A percentile compares a stretch with the other conserved stretches of the same genome.
phyloP scores from a whole-genome alignment of 352 stramenopile genomes.

The Achlya hypogyna region DNA sequence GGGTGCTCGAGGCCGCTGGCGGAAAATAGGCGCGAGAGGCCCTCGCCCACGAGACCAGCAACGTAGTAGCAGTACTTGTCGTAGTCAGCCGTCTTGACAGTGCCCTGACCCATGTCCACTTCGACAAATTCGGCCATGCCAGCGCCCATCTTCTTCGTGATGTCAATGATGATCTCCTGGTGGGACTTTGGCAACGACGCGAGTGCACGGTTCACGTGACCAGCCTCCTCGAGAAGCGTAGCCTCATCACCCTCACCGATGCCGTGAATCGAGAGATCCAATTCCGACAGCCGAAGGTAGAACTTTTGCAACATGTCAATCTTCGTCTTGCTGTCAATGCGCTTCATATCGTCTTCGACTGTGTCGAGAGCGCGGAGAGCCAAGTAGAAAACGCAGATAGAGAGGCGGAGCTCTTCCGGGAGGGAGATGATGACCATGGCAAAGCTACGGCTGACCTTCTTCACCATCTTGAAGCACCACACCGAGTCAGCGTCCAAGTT shows the following conservation, averaged over 20 bases:
- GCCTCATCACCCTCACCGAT: conserved; percentile 17
- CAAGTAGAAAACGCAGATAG: conserved; percentile 89
- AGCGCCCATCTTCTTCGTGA: conserved; percentile 80
- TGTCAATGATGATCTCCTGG: conserved; percentile 74
- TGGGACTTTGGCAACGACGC: conserved; percentile 18
- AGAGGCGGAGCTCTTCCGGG: conserved; percentile 54
- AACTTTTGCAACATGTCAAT: conserved; percentile 20
- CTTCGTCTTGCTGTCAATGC: conserved; percentile 36
- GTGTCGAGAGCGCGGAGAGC: conserved; percentile 86
- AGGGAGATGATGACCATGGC: conserved; percentile 85
- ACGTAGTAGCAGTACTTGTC: conserved; percentile 91
- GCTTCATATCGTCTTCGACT: conserved; percentile 89
- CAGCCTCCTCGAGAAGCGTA: conserved; percentile 22
- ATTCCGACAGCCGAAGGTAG: conserved; percentile 11
- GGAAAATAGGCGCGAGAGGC: conserved; percentile 80
- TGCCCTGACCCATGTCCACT: conserved; percentile 87
- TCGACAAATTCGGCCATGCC: conserved; percentile 89
- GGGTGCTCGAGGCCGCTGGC: conserved; percentile 43
- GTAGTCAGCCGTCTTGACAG: conserved; percentile 68
- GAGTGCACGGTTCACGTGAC: conserved; percentile 17
- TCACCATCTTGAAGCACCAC: conserved; percentile 77
- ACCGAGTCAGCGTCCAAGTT: conserved; percentile 48
- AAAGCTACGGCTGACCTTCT: conserved; percentile 80
- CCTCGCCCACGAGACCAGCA: conserved; percentile 85
- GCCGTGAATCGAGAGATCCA: conserved; percentile 15